Conservation (phyloP, 2,329 filamentous ascomycete species). For the Spiromastix sp. region DNA sequence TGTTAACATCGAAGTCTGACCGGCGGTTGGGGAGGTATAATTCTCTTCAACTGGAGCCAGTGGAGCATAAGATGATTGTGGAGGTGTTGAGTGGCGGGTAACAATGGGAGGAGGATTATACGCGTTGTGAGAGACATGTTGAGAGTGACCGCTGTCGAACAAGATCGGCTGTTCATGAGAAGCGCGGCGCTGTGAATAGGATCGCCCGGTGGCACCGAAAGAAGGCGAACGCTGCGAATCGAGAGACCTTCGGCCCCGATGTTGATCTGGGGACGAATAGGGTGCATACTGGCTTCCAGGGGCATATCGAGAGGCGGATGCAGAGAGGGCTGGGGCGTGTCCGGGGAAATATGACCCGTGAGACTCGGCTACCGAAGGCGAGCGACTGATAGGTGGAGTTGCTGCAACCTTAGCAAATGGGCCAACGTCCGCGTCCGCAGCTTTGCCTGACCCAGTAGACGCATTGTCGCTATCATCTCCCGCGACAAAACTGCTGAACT, state of each 20-base stretch:
- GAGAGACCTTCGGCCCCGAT: slow-evolving; percentile 39
- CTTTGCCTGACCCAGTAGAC: slow-evolving; percentile 47
- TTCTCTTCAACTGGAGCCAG: slow-evolving; percentile 32
- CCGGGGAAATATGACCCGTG: slow-evolving; percentile 50
- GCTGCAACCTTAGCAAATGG: slow-evolving; percentile 75
- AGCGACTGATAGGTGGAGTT: slow-evolving; percentile 63
- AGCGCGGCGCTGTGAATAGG: slow-evolving; percentile 24
- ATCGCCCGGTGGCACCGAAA: slow-evolving; percentile 17
- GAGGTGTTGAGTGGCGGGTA: slow-evolving; percentile 28
- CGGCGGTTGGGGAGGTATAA: slow-evolving; percentile 16
- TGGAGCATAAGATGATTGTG: slow-evolving; percentile 27
- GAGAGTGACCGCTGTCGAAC: slow-evolving; percentile 24
- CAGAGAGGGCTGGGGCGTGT: slow-evolving; percentile 24
- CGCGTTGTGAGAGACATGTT: slow-evolving; percentile 14
- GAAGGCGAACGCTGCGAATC: slow-evolving; percentile 36
- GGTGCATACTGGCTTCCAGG: slow-evolving; percentile 36
- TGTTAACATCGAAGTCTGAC: neutral
- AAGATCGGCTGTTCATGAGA: slow-evolving; percentile 28
- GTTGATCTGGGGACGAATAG: slow-evolving; percentile 42
- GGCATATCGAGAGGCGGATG: slow-evolving; percentile 32
- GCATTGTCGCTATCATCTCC: slow-evolving; percentile 70
- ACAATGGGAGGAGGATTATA: slow-evolving; percentile 22
- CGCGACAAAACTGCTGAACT: slow-evolving; percentile 92
- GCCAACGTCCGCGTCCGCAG: slow-evolving; percentile 52
- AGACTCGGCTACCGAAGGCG: slow-evolving; percentile 64